A percentile compares a stretch with the other conserved stretches of the same genome.
Conservation (phyloP, 1,284 basidiomycete species). For the Microstroma glucosiphilum region DNA sequence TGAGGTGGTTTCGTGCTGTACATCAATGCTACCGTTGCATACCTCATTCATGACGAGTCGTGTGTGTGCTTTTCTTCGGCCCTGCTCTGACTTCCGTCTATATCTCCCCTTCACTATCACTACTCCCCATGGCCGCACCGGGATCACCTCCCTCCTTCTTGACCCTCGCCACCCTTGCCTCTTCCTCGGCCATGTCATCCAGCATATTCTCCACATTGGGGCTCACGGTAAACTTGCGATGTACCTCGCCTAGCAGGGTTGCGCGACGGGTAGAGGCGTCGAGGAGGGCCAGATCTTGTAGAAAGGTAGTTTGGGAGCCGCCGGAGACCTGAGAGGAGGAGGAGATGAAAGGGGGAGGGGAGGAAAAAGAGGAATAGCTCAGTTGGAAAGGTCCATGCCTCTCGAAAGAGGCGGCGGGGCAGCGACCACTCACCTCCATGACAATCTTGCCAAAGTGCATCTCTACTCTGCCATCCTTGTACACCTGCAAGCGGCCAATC, state of each 20-base stretch:
- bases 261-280: conserved; percentile 62
- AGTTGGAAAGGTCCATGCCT: not conserved
- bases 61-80: not conserved
- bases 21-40: too few relatives aligned
- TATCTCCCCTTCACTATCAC: not conserved
- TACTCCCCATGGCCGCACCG: not conserved
- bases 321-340: conserved; percentile 53
- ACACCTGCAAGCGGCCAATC: conserved; percentile 41
- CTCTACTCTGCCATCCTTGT: conserved; percentile 38
- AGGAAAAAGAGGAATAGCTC: not conserved
- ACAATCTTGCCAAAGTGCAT: conserved; percentile 36
- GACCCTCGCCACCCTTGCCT: not conserved
- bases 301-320: conserved; percentile 77
- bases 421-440: conserved; percentile 27
- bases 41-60: too few relatives aligned
- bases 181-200: conserved; percentile 51
- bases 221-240: conserved; percentile 75
- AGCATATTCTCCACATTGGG: conserved; percentile 76
- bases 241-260: conserved; percentile 73
- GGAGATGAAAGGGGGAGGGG: not conserved
- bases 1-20: too few relatives aligned
- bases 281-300: conserved; percentile 76
- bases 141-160: conserved; percentile 2
- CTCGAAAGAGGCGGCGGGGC: not conserved
- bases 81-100: not conserved